Conservation (phyloP, 441 rosid genomes). For the Corymbia calophylla region DNA sequence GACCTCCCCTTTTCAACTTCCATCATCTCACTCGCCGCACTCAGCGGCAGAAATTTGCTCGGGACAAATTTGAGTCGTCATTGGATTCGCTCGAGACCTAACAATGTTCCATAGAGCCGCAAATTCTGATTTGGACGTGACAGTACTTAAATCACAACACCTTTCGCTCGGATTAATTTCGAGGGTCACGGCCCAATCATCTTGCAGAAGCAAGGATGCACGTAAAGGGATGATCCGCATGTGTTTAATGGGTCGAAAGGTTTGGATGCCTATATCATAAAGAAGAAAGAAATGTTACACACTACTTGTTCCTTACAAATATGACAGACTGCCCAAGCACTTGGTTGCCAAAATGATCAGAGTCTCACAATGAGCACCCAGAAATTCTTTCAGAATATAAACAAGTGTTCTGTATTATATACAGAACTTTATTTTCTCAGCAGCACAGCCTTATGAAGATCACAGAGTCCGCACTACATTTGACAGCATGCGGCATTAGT, state of each 20-base stretch:
- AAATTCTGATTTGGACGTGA: background rate
- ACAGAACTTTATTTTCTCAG: background rate
- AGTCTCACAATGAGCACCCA: background rate
- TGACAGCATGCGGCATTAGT: background rate
- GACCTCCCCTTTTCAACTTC: no score
- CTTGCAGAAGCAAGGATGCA: background rate
- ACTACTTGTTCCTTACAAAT: constrained; percentile 22
- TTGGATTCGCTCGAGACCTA: no score
- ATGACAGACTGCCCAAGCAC: background rate
- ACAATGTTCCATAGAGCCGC: no score
- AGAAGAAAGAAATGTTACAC: background rate
- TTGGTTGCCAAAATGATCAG: background rate
- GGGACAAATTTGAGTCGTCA: no score
- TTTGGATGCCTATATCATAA: background rate
- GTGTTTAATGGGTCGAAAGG: background rate
- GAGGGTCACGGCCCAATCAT: background rate
- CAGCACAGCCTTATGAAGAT: background rate
- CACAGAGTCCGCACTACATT: background rate
- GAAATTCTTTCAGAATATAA: background rate
- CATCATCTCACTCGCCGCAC: no score
- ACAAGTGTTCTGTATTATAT: background rate
- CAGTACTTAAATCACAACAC: no score
- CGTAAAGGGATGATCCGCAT: background rate
- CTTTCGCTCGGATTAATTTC: background rate
- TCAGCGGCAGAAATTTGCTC: no score